Base-by-base conservation (phyloP, 2,329 filamentous ascomycete genomes). In the Neonectria coccinea region DNA sequence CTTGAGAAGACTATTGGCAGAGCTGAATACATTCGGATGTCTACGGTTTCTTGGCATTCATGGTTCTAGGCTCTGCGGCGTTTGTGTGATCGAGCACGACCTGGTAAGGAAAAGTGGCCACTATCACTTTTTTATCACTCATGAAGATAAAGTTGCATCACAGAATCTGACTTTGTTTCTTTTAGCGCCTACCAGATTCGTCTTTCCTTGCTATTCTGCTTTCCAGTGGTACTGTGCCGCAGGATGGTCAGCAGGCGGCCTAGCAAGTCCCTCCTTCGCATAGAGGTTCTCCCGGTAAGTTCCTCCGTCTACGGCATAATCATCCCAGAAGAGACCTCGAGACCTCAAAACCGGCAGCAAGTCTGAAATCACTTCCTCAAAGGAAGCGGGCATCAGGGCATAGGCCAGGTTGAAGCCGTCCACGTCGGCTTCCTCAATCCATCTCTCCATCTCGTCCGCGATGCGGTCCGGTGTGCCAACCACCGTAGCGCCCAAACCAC, bases 331-430 rank as follows among this genome's bases (percentile, higher is more conserved):
- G 4, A 89, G 70, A 0, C 88, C 88, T 14, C 90, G 79, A 22
- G 79, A 77, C 47, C 82, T 82, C 27, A 92, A 76, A 67, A 91
- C 90, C 0, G 90, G 89, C 0, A 92, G 69, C 3, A 92, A 75
- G 10, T 90, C 78, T 9, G 90, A 85, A 33, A 90, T 85, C 1
- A 92, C 84, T 66, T 92, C 90, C 61, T 89, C 84, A 74, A 92
- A 92, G 0, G 86, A 89, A 45, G 84, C 84, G 0, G 89, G 90
- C 62, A 81, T 78, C 0, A 80, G 64, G 0, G 76, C 77, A 41
- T 73, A 72, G 9, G 67, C 61, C n/a, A 77, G 45, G n/a, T 76
- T 76, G 42, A 76, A 90, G 0, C 88, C 89, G 72, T 91, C 89
- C 1, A 91, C 83, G 68, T 89, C 89, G 0, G 85, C 88, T 71